Evolutionary conservation across 2,329 filamentous ascomycete genomes (phyloP).

Genomic region (Allantophomopsis lycopodina): DNA sequence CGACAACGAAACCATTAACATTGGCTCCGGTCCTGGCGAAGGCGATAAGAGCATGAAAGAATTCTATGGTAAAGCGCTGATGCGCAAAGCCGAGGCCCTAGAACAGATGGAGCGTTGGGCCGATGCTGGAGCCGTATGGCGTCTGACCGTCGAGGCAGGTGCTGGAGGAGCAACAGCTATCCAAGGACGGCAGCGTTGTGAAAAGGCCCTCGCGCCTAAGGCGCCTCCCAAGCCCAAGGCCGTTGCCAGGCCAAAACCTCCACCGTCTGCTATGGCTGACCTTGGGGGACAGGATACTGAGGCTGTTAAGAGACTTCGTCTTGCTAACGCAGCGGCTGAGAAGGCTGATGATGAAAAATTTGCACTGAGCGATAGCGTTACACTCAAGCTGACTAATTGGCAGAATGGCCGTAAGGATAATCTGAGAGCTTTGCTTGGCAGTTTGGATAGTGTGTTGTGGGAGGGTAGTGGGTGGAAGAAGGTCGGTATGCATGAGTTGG

Average conservation of each 20-base stretch:
- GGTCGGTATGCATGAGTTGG: slow-evolving; percentile 83
- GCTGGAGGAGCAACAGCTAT: slow-evolving; percentile 76
- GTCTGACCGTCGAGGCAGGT: slow-evolving; percentile 67
- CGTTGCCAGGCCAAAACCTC: slow-evolving; percentile 23
- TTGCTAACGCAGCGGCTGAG: slow-evolving; percentile 75
- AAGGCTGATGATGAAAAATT: slow-evolving; percentile 87
- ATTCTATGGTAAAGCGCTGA: slow-evolving; percentile 84
- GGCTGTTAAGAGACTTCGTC: slow-evolving; percentile 70
- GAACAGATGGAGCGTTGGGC: slow-evolving; percentile 92
- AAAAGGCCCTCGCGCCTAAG: slow-evolving; percentile 69
- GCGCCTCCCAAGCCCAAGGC: slow-evolving; percentile 29
- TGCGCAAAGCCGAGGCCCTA: slow-evolving; percentile 87
- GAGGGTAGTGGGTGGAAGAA: slow-evolving; percentile 91
- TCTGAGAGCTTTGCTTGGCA: slow-evolving; percentile 72
- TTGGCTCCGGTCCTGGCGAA: slow-evolving; percentile 43
- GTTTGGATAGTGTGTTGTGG: slow-evolving; percentile 84
- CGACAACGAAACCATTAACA: slow-evolving; percentile 64
- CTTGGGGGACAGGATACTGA: slow-evolving; percentile 39
- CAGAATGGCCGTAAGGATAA: slow-evolving; percentile 88
- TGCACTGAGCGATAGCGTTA: slow-evolving; percentile 72
- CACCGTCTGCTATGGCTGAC: slow-evolving; percentile 23
- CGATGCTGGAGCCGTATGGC: slow-evolving; percentile 73
- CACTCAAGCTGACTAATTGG: slow-evolving; percentile 68
- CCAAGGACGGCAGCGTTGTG: slow-evolving; percentile 77
- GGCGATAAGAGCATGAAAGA: slow-evolving; percentile 78